phyloP scores from a whole-genome alignment of 2,329 filamentous ascomycete species.

The Alternaria triticina region DNA sequence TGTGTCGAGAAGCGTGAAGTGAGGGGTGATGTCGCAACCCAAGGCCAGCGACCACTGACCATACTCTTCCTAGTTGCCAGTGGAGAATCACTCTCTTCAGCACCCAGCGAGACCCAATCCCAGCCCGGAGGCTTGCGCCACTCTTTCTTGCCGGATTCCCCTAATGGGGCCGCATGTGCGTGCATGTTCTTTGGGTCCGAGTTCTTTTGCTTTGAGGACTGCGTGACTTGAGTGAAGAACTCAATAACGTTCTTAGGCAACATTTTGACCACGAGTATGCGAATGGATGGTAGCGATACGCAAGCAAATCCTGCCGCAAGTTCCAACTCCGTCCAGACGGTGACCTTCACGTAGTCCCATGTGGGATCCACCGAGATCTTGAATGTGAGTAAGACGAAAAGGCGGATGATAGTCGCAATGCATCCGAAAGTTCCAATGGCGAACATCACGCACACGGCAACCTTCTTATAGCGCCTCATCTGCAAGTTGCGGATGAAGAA shows the following conservation, averaged over 20 bases:
- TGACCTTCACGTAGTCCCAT: slow-evolving; percentile 32
- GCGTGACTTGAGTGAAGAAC: slow-evolving; percentile 14
- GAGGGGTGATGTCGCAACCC: slow-evolving; percentile 1
- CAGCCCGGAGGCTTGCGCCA: slow-evolving; percentile 16
- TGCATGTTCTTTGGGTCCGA: background rate
- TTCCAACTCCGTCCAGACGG: slow-evolving; percentile 36
- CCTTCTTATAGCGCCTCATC: slow-evolving; percentile 27
- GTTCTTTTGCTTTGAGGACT: slow-evolving; percentile 1
- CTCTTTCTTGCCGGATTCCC: background rate
- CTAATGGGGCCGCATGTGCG: background rate
- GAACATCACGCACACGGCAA: slow-evolving; percentile 36
- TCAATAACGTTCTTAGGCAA: slow-evolving; percentile 16
- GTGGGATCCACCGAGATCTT: slow-evolving; percentile 35
- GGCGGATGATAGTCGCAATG: slow-evolving; percentile 34
- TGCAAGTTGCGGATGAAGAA: slow-evolving; percentile 29
- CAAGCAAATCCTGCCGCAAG: slow-evolving; percentile 30
- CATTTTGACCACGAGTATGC: slow-evolving; percentile 22
- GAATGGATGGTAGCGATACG: slow-evolving; percentile 32
- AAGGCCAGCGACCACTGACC: slow-evolving; percentile 13
- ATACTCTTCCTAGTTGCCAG: slow-evolving; percentile 6
- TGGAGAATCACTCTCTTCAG: background rate
- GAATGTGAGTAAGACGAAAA: slow-evolving; percentile 28
- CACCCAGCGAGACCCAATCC: slow-evolving; percentile 8
- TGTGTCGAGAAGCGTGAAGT: slow-evolving; percentile 5
- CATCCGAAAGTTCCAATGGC: slow-evolving; percentile 35